phyloP scores from a whole-genome alignment of 1,139 yeast species.

The Scheffersomyces quercinus region DNA sequence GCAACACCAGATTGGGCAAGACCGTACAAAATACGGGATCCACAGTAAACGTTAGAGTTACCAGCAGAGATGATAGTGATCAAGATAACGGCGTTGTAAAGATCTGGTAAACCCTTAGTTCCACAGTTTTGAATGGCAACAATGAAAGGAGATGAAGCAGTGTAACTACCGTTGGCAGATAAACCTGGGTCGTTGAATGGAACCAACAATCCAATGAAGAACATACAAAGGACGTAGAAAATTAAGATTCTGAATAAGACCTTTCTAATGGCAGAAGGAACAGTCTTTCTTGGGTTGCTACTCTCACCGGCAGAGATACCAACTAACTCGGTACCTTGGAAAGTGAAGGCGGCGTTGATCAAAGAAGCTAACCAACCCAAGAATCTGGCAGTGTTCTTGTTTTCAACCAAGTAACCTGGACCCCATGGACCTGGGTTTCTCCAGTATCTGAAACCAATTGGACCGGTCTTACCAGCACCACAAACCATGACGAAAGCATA shows the following conservation, averaged over 20 bases:
- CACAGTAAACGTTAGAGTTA: conserved; percentile 77
- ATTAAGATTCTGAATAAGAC: conserved; percentile 79
- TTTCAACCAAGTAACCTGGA: conserved; percentile 50
- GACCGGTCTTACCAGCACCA: conserved; percentile 70
- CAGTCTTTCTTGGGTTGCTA: conserved; percentile 74
- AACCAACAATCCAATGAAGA: conserved; percentile 80
- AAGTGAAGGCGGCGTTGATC: conserved; percentile 75
- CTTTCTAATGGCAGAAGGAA: conserved; percentile 82
- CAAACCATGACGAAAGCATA: conserved; percentile 71
- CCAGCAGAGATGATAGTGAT: conserved; percentile 75
- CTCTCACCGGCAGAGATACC: conserved; percentile 92
- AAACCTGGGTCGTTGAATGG: conserved; percentile 68
- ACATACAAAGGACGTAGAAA: conserved; percentile 76
- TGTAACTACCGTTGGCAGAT: conserved; percentile 25
- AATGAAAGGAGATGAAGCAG: conserved; percentile 53
- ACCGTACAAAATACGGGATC: conserved; percentile 71
- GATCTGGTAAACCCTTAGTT: conserved; percentile 65
- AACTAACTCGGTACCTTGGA: conserved; percentile 78
- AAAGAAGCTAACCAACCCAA: conserved; percentile 66
- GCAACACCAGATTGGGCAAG: conserved; percentile 63
- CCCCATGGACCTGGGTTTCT: conserved; percentile 90
- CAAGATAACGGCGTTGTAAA: conserved; percentile 74
- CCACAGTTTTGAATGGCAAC: conserved; percentile 68
- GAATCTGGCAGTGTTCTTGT: conserved; percentile 55
- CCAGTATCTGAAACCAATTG: conserved; percentile 88